These are phyloP conservation scores for Plenodomus tracheiphilus DNA, from an alignment of 2,329 filamentous ascomycete species.

Conservation along the genomic window DNA sequence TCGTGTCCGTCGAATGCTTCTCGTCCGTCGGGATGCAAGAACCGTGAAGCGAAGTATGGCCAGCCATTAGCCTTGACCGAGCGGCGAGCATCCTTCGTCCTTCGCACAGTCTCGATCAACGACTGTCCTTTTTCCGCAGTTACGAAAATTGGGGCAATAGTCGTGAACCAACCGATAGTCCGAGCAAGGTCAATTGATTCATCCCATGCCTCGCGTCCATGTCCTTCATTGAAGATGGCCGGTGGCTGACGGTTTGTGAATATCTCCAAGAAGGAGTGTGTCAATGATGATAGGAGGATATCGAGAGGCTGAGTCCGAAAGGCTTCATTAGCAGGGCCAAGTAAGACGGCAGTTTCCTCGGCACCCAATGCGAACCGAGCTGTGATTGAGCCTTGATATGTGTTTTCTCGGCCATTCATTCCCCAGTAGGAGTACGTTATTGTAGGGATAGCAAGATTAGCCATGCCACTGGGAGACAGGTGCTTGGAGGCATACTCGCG, in stretches of 20 bases:
- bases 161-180: slow-evolving; percentile 30
- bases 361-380: slow-evolving; percentile 7
- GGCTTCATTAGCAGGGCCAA: slow-evolving; percentile 38
- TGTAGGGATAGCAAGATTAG: no score
- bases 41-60: slow-evolving; percentile 48
- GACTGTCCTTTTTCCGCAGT: slow-evolving; percentile 47
- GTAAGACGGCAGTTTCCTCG: slow-evolving; percentile 8
- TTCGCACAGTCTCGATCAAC: slow-evolving; percentile 28
- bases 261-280: slow-evolving; percentile 51
- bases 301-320: slow-evolving; percentile 53
- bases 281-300: slow-evolving; percentile 24
- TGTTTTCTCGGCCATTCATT: slow-evolving; percentile 4
- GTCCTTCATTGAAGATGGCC: slow-evolving; percentile 29
- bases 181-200: slow-evolving; percentile 22
- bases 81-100: slow-evolving; percentile 53
- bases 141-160: slow-evolving; percentile 16
- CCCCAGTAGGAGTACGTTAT: slow-evolving; percentile 18
- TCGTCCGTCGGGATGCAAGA: slow-evolving; percentile 10
- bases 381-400: neutral
- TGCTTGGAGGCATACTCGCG: slow-evolving; percentile 3
- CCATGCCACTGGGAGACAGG: neutral
- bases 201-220: slow-evolving; percentile 37
- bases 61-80: slow-evolving; percentile 49
- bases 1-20: slow-evolving; percentile 41
- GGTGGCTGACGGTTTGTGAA: slow-evolving; percentile 53